These are phyloP conservation scores for Leccinum variicolor DNA, from an alignment of 768 basidiomycete species.

Conservation along the genomic window DNA sequence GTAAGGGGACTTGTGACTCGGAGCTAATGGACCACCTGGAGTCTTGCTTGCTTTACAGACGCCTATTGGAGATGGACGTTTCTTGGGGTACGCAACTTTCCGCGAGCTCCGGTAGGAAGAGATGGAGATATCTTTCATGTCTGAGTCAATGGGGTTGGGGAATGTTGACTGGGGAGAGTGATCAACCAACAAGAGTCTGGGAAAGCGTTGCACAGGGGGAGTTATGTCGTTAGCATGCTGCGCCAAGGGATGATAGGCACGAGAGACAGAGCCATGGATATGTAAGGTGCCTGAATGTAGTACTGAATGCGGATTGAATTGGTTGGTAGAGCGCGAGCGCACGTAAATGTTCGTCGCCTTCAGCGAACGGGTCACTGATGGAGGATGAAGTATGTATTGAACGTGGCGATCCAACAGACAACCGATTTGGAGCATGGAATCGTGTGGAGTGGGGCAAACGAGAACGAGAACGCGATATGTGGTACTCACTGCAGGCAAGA, in stretches of 20 bases:
- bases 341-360: not conserved
- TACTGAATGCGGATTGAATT: not conserved
- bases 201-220: slow-evolving; percentile 19
- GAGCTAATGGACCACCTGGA: slow-evolving; percentile 44
- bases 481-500: slow-evolving; percentile 37
- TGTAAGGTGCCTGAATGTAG: slow-evolving; percentile 1
- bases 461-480: slow-evolving; percentile 3
- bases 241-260: not conserved
- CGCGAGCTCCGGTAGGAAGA: slow-evolving; percentile 59
- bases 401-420: not conserved
- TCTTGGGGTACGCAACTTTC: slow-evolving; percentile 74
- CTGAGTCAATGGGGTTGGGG: slow-evolving; percentile 25
- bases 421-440: not conserved
- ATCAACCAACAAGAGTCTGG: slow-evolving; percentile 45
- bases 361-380: slow-evolving; percentile 8
- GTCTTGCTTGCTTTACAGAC: slow-evolving; percentile 65
- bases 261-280: slow-evolving; percentile 5
- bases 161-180: slow-evolving; percentile 40
- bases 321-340: not conserved
- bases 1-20: slow-evolving; percentile 61
- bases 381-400: slow-evolving; percentile 15
- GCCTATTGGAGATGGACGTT: slow-evolving; percentile 80
- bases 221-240: slow-evolving; percentile 22
- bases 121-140: slow-evolving; percentile 77
- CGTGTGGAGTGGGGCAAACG: slow-evolving; percentile 6